These are phyloP conservation scores for Magnaporthales sp. DNA, from an alignment of 2,329 filamentous ascomycete species.

Conservation along the genomic window DNA sequence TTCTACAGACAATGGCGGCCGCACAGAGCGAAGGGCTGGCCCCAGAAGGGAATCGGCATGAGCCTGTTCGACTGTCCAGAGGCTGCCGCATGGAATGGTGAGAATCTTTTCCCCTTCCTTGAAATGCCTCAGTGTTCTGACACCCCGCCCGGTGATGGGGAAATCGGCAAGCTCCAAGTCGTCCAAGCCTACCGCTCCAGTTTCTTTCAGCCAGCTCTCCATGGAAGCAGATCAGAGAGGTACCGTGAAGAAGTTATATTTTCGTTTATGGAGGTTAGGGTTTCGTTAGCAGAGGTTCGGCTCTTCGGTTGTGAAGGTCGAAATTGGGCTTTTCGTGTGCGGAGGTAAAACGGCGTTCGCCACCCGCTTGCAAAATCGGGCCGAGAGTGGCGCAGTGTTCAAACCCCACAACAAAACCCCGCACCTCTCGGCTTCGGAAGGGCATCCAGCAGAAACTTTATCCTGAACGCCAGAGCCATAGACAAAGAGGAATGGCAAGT, in stretches of 20 bases:
- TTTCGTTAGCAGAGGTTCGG: not conserved
- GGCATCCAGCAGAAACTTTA: not conserved
- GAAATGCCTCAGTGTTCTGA: no score
- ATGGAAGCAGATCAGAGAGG: not conserved
- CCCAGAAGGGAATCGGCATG: no score
- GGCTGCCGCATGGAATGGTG: no score
- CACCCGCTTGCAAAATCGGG: no score
- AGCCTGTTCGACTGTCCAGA: no score
- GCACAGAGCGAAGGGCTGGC: no score
- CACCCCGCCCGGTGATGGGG: no score
- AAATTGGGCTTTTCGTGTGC: no score
- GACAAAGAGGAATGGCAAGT: not conserved
- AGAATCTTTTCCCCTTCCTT: no score
- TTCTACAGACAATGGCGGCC: no score
- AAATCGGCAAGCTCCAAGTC: no score
- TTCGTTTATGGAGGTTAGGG: not conserved
- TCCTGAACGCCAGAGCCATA: not conserved
- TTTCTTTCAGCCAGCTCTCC: not conserved
- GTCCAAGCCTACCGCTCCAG: not conserved
- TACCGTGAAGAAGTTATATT: not conserved
- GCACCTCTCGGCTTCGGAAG: not conserved
- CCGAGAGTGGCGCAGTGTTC: not conserved
- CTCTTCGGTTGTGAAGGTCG: not conserved
- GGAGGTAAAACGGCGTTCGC: no score
- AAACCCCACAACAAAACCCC: not conserved